These are phyloP conservation scores for Coniochaeta ligniaria DNA, from an alignment of 2,329 filamentous ascomycete genomes.

Conservation along the genomic window DNA sequence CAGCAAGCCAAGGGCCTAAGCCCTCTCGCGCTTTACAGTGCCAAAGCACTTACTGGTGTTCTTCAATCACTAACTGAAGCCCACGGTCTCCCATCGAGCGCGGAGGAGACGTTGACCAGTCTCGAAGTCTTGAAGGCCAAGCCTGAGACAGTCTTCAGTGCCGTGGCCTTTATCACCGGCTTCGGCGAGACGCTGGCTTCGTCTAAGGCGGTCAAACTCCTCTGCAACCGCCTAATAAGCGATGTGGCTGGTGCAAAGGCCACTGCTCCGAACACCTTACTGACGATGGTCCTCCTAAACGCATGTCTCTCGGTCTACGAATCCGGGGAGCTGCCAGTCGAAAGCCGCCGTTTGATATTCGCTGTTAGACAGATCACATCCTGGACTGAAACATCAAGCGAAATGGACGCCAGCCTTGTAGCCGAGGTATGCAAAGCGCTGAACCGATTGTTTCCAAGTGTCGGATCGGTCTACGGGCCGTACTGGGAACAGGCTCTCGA, in stretches of 20 bases:
- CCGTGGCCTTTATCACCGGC: slow-evolving; percentile 42
- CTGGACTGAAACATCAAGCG: slow-evolving; percentile 53
- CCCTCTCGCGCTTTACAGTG: slow-evolving; percentile 41
- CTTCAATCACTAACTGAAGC: slow-evolving; percentile 37
- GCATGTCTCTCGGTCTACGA: slow-evolving; percentile 45
- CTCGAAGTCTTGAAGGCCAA: slow-evolving; percentile 39
- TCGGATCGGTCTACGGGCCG: slow-evolving; percentile 78
- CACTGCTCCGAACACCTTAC: slow-evolving; percentile 34
- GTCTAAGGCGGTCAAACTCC: slow-evolving; percentile 41
- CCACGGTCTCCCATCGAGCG: slow-evolving; percentile 34
- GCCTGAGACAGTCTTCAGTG: slow-evolving; percentile 37
- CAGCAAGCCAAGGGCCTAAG: slow-evolving; percentile 33
- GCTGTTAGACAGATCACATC: slow-evolving; percentile 71
- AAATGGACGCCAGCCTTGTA: slow-evolving; percentile 34
- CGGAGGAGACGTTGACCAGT: slow-evolving; percentile 40
- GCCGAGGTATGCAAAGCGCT: slow-evolving; percentile 50
- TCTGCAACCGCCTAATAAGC: slow-evolving; percentile 54
- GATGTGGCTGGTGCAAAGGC: slow-evolving; percentile 46
- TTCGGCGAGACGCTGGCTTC: slow-evolving; percentile 36
- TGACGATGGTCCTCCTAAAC: slow-evolving; percentile 46
- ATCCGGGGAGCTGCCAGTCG: slow-evolving; percentile 44
- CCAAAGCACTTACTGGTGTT: slow-evolving; percentile 43
- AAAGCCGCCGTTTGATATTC: slow-evolving; percentile 69
- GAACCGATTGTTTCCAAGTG: slow-evolving; percentile 58
- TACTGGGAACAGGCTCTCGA: slow-evolving; percentile 69